phyloP scores from a whole-genome alignment of 495 filamentous ascomycete genomes.

The Penicillium bialowiezense region DNA sequence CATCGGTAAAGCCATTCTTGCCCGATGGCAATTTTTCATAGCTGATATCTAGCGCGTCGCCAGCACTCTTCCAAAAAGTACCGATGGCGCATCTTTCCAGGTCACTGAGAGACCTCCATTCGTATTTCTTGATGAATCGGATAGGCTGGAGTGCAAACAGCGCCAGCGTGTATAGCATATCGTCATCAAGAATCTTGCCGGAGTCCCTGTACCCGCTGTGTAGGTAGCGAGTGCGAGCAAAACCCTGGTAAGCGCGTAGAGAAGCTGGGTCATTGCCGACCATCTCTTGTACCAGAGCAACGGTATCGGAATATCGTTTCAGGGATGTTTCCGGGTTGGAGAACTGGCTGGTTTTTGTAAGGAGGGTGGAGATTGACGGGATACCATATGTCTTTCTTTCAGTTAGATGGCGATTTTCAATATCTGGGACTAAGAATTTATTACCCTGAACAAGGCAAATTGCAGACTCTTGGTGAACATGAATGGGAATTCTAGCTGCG shows the following conservation, averaged over 20 bases:
- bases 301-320: conserved; percentile 66
- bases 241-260: conserved; percentile 44
- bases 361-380: conserved; percentile 56
- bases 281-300: conserved; percentile 56
- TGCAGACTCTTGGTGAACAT: conserved; percentile 54
- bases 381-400: conserved; percentile 59
- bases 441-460: conserved; percentile 64
- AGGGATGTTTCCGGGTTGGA: conserved; percentile 47
- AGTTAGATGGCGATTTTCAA: neutral
- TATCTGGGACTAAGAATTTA: neutral
- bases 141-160: conserved; percentile 60
- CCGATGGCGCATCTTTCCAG: conserved; percentile 65
- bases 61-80: conserved; percentile 63
- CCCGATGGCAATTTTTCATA: conserved; percentile 45
- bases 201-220: conserved; percentile 57
- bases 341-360: conserved; percentile 59
- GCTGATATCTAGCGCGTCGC: conserved; percentile 58
- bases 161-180: conserved; percentile 66
- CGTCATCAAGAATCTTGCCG: conserved; percentile 60
- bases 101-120: conserved; percentile 61
- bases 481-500: conserved; percentile 56
- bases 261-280: conserved; percentile 45
- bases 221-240: conserved; percentile 66
- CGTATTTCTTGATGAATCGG: conserved; percentile 55
- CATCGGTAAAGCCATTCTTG: conserved; percentile 51